Percentiles rank a stretch among this genome's conserved stretches.
phyloP scores from a whole-genome alignment of 495 filamentous ascomycete species.

The Hypomontagnella monticulosa region DNA sequence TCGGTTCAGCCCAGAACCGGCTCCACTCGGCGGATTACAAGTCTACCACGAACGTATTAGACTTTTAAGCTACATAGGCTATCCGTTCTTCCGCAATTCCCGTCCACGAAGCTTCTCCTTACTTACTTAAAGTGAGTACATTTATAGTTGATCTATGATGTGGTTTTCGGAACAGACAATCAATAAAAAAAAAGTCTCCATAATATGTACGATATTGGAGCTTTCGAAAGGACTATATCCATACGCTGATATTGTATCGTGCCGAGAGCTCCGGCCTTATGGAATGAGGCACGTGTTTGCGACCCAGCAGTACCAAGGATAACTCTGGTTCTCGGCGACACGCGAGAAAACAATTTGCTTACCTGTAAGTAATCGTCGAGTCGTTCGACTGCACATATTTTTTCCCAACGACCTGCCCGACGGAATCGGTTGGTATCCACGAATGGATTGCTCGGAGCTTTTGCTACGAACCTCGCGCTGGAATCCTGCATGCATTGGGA shows the following conservation, averaged over 20 bases:
- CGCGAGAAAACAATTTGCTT: conserved; percentile 21
- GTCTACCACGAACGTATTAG: conserved; percentile 14
- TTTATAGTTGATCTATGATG: not conserved
- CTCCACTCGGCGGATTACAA: conserved; percentile 35
- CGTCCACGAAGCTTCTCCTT: not conserved
- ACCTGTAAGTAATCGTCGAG: conserved; percentile 16
- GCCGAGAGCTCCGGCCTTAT: conserved; percentile 32
- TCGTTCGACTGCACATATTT: conserved; percentile 27
- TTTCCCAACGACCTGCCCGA: conserved; percentile 2
- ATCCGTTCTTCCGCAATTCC: conserved; percentile 3
- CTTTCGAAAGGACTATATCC: conserved; percentile 18
- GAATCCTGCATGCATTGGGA: conserved; percentile 28
- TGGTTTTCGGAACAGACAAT: too few species aligned
- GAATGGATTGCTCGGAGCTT: conserved; percentile 28
- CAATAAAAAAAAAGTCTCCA: too few species aligned
- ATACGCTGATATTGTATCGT: conserved; percentile 7
- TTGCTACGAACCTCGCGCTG: conserved; percentile 27
- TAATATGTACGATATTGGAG: too few species aligned
- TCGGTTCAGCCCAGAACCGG: conserved; percentile 9
- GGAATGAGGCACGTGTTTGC: conserved; percentile 30
- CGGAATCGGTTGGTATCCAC: conserved; percentile 4
- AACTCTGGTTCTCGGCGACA: conserved; percentile 28
- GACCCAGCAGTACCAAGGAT: conserved; percentile 1
- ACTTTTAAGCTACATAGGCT: conserved; percentile 25
- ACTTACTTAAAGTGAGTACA: not conserved